Conservation (phyloP, 176 grass and related monocot species). For the Aegilops bicornis region DNA sequence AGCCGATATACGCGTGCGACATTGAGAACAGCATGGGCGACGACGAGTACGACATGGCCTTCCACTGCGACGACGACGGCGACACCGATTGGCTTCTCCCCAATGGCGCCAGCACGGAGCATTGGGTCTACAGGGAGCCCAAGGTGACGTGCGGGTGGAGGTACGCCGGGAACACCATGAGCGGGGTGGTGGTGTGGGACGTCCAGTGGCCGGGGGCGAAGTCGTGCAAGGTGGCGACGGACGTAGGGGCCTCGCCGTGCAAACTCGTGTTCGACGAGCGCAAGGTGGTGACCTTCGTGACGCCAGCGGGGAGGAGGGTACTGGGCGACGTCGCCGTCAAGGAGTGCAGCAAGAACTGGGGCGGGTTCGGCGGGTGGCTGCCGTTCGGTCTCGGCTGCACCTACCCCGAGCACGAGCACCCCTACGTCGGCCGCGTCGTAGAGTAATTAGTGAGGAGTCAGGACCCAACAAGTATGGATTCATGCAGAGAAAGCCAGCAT, state of each 20-base stretch:
- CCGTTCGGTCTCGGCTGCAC: neutral
- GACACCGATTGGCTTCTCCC: too few species aligned
- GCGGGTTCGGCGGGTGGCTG: neutral
- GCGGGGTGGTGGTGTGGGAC: conserved; percentile 13
- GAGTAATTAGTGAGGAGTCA: too few species aligned
- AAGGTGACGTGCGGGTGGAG: neutral
- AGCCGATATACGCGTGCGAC: neutral
- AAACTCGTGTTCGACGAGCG: conserved; percentile 8
- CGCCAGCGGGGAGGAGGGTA: conserved; percentile 4
- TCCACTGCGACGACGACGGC: too few species aligned
- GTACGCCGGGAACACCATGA: conserved; percentile 18
- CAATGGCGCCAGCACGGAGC: too few species aligned
- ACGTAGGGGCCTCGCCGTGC: neutral
- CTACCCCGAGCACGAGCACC: neutral
- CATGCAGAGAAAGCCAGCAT: too few species aligned
- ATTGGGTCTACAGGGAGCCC: too few species aligned
- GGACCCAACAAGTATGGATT: too few species aligned
- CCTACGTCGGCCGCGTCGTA: neutral
- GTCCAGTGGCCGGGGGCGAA: conserved; percentile 16
- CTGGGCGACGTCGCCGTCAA: conserved; percentile 13
- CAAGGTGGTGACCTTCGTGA: conserved; percentile 18
- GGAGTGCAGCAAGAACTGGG: conserved; percentile 11
- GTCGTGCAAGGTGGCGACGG: neutral
- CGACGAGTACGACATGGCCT: neutral
- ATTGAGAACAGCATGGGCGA: conserved; percentile 25